A percentile compares a stretch with the other conserved stretches of the same genome.
Evolutionary conservation across 306 rosid species (phyloP).

Genomic region (Rosa lucieae): DNA sequence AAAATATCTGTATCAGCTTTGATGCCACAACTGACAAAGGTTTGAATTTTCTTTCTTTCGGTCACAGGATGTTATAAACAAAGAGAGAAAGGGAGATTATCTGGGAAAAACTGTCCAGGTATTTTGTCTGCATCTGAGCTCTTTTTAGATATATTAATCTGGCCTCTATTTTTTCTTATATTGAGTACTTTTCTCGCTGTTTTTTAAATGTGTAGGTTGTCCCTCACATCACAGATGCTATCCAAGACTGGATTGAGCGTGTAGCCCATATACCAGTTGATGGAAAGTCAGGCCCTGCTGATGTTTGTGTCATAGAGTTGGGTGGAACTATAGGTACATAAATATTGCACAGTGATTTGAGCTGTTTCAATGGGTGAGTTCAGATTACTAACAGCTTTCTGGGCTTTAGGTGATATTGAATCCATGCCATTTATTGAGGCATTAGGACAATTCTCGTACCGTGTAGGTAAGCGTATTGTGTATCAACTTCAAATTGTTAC

Average conservation of each 20-base stretch:
- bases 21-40: slow-evolving; percentile 8
- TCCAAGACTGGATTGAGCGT: slow-evolving; percentile 55
- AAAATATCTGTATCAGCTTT: neutral
- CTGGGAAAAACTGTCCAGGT: slow-evolving; percentile 63
- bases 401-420: slow-evolving; percentile 47
- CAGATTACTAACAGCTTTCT: slow-evolving; percentile 20
- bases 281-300: slow-evolving; percentile 47
- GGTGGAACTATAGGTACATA: slow-evolving; percentile 54
- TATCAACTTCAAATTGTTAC: neutral
- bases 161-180: neutral
- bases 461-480: slow-evolving; percentile 37
- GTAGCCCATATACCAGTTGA: slow-evolving; percentile 44
- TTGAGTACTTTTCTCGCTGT: neutral
- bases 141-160: neutral
- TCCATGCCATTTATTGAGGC: slow-evolving; percentile 62
- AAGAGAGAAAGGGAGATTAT: slow-evolving; percentile 53
- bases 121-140: slow-evolving; percentile 14
- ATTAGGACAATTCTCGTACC: slow-evolving; percentile 52
- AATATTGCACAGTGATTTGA: neutral
- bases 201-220: slow-evolving; percentile 39
- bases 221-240: slow-evolving; percentile 55
- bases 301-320: slow-evolving; percentile 54
- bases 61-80: slow-evolving; percentile 44
- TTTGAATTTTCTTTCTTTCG: slow-evolving; percentile 2
- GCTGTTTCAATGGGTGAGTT: slow-evolving; percentile 14